Evolutionary conservation across 2,329 filamentous ascomycete species (phyloP).

Genomic region (Aureobasidium sp.): DNA sequence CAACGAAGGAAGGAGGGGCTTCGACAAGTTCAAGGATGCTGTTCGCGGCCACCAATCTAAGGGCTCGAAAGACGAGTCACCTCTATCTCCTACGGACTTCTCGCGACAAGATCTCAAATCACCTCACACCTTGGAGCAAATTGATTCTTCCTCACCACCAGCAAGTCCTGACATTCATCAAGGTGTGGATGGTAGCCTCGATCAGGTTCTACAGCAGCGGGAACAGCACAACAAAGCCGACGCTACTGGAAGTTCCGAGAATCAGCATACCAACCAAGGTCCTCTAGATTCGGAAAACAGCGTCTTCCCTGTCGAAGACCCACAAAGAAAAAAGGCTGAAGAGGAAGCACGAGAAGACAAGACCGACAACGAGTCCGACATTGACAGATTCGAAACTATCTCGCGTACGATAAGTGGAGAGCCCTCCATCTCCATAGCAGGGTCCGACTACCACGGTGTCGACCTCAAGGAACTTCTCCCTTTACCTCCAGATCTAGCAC

Average conservation of each 20-base stretch:
- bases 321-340: background rate
- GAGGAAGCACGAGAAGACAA: constrained; percentile 2
- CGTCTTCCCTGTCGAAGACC: constrained; percentile 11
- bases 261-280: background rate
- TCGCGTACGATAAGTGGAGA: constrained; percentile 7
- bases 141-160: background rate
- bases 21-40: constrained; percentile 79
- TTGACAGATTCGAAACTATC: background rate
- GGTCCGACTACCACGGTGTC: constrained; percentile 52
- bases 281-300: background rate
- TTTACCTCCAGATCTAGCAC: constrained; percentile 41
- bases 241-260: background rate
- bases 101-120: background rate
- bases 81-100: background rate
- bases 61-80: constrained; percentile 27
- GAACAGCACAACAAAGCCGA: background rate
- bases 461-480: constrained; percentile 52
- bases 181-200: background rate
- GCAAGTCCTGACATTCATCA: constrained; percentile 1
- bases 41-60: constrained; percentile 47
- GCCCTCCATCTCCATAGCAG: constrained; percentile 43
- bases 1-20: constrained; percentile 72
- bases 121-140: background rate
- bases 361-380: background rate
- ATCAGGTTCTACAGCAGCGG: background rate